Percentiles rank a stretch among this genome's conserved stretches.
phyloP scores from a whole-genome alignment of 2,329 filamentous ascomycete species.

The Amylocarpus encephaloides region DNA sequence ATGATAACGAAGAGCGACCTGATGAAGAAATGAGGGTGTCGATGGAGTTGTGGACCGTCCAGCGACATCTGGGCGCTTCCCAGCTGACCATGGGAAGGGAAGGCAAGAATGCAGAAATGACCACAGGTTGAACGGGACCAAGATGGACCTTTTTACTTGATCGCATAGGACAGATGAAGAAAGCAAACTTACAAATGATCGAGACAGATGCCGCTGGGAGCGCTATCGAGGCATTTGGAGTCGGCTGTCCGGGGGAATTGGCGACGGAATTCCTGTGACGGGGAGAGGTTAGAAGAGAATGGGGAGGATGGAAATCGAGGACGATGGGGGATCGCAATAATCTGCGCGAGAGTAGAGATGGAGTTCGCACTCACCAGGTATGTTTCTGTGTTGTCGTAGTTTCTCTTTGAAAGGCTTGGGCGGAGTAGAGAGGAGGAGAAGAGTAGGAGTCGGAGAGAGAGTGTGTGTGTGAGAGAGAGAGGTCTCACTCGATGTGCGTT shows the following conservation, averaged over 20 bases:
- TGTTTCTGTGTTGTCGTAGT: conserved; percentile 17
- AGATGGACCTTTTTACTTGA: conserved; percentile 22
- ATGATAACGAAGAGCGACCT: conserved; percentile 19
- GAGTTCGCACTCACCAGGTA: conserved; percentile 21
- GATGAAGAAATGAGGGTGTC: conserved; percentile 22
- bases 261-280: conserved; percentile 22
- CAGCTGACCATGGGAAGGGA: conserved; percentile 17
- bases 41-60: conserved; percentile 26
- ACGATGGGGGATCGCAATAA: conserved; percentile 10
- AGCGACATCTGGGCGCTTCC: conserved; percentile 21
- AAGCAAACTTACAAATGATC: conserved; percentile 29
- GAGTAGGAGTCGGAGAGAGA: too few relatives aligned
- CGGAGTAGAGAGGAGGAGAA: conserved; percentile 23
- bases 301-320: conserved; percentile 9
- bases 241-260: conserved; percentile 26
- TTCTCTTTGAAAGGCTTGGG: conserved; percentile 7
- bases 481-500: conserved; percentile 2
- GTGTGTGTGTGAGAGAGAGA: too few relatives aligned
- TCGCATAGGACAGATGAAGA: conserved; percentile 29
- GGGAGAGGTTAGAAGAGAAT: conserved; percentile 18
- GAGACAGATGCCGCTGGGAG: conserved; percentile 27
- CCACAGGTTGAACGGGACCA: conserved; percentile 8
- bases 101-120: conserved; percentile 15
- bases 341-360: conserved; percentile 8
- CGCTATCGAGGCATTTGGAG: conserved; percentile 32